Evolutionary conservation across 306 rosid species (phyloP).

Genomic region (Rubus parviflorus): DNA sequence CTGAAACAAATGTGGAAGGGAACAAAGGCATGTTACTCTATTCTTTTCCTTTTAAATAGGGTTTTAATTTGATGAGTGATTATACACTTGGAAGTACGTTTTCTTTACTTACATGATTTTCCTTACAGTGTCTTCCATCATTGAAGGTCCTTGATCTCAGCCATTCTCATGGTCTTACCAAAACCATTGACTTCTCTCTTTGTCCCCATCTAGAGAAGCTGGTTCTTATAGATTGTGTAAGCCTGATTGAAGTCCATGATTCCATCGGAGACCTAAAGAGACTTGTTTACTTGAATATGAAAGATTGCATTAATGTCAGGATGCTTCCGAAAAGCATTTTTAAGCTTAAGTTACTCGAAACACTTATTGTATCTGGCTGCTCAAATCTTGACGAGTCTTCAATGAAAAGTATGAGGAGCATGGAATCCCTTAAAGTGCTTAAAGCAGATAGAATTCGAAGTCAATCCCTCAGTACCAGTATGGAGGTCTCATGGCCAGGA

Average conservation of each 20-base stretch:
- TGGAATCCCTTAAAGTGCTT: conserved; percentile 3
- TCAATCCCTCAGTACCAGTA: not conserved
- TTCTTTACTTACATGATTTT: not conserved
- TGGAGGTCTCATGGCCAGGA: not conserved
- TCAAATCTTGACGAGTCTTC: not conserved
- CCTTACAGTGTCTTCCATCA: not conserved
- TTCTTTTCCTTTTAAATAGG: not conserved
- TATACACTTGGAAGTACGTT: no score
- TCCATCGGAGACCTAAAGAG: conserved; percentile 14
- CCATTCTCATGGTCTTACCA: not conserved
- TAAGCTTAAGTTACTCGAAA: not conserved
- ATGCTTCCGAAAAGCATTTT: not conserved
- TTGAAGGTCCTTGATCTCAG: not conserved
- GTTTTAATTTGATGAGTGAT: no score
- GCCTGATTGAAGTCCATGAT: not conserved
- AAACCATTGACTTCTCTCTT: not conserved
- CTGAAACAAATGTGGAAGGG: not conserved
- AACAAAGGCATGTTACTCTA: not conserved
- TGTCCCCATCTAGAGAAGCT: conserved; percentile 7
- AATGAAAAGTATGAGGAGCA: not conserved
- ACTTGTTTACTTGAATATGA: not conserved
- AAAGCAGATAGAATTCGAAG: not conserved
- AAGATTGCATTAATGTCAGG: not conserved
- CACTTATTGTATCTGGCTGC: not conserved
- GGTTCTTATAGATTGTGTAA: not conserved